These are phyloP conservation scores for Brettanomyces custersianus DNA, from an alignment of 805 yeast genomes.

Conservation along the genomic window DNA sequence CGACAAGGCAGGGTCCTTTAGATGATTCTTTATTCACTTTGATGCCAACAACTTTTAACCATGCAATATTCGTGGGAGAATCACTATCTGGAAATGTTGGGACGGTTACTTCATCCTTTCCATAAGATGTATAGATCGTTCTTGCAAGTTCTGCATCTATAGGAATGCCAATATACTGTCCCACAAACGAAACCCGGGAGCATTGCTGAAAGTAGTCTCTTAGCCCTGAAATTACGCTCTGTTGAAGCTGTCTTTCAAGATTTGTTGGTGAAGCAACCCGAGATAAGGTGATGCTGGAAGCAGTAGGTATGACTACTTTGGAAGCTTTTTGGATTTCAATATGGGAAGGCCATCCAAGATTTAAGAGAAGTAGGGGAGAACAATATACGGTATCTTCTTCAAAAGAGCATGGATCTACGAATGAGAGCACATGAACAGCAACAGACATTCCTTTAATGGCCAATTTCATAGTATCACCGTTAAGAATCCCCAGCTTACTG, in stretches of 20 bases:
- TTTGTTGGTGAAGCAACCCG: slow-evolving; percentile 64
- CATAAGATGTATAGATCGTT: slow-evolving; percentile 37
- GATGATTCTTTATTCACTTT: slow-evolving; percentile 21
- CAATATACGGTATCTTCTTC: slow-evolving; percentile 34
- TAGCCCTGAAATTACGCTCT: slow-evolving; percentile 50
- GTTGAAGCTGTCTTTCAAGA: slow-evolving; percentile 54
- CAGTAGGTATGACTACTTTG: slow-evolving; percentile 39
- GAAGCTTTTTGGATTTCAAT: too few relatives aligned
- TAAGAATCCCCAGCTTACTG: slow-evolving; percentile 49
- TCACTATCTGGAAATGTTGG: slow-evolving; percentile 45
- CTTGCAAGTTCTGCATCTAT: slow-evolving; percentile 62
- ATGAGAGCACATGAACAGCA: slow-evolving; percentile 42
- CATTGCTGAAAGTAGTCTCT: slow-evolving; percentile 51
- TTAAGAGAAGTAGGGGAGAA: slow-evolving; percentile 51
- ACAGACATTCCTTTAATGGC: slow-evolving; percentile 6
- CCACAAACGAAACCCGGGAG: slow-evolving; percentile 49
- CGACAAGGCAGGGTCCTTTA: slow-evolving; percentile 39
- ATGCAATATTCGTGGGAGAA: slow-evolving; percentile 64
- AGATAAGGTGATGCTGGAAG: slow-evolving; percentile 56
- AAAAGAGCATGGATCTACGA: slow-evolving; percentile 53
- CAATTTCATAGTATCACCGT: slow-evolving; percentile 53
- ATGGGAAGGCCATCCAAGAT: slow-evolving; percentile 27
- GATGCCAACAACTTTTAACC: slow-evolving; percentile 68
- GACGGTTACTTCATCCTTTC: slow-evolving; percentile 8
- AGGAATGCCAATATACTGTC: slow-evolving; percentile 69